Base-by-base conservation (phyloP, 345 rosid species). In the Populus ilicifolia region DNA sequence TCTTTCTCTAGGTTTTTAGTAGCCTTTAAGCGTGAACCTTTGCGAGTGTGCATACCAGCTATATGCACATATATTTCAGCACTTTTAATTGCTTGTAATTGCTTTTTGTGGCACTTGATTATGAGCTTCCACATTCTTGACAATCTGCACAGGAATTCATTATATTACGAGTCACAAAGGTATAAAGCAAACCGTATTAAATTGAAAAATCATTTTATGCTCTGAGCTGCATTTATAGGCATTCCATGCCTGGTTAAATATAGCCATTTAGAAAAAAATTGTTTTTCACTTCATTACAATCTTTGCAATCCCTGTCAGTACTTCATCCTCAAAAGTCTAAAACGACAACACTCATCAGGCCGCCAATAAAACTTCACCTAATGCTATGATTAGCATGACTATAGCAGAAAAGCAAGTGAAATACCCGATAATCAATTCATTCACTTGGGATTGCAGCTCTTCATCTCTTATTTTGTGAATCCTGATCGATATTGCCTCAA, bases 361-460 rank as follows among this genome's bases (percentile, higher is more conserved):
- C 7, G 6, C 4, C 20, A 21, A 9, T 25, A 18, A 7, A 30
- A 65, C 30, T 27, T 65, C 36, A 65, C 29, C 13, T 65, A 65
- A 39, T 39, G 43, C 43, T 39, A 39, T 39, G 43, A 39, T 39
- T 39, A 39, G 43, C 43, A 39, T 39, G 43, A 39, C 1, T 39
- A 39, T 39, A 46, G 52, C 41, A 66, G 35, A 4, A 14, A 30
- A 12, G 16, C 8, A 38, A 66, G 5, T 14, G 17, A 25, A 43
- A 67, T 67, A 67, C 70, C 70, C 70, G 18, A 29, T 17, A 3
- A 67, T 67, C 70, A 67, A 35, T 30, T 67, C 70, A 33, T 67
- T 35, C 18, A 67, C 70, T 36, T 67, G 70, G n/a, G 17, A 0
- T 16, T 16, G 70, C 70, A 67, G 36, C 70, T 67, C n/a, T 35